Conservation (phyloP, 257 asterid species). For the Solanum megistacrolobum region DNA sequence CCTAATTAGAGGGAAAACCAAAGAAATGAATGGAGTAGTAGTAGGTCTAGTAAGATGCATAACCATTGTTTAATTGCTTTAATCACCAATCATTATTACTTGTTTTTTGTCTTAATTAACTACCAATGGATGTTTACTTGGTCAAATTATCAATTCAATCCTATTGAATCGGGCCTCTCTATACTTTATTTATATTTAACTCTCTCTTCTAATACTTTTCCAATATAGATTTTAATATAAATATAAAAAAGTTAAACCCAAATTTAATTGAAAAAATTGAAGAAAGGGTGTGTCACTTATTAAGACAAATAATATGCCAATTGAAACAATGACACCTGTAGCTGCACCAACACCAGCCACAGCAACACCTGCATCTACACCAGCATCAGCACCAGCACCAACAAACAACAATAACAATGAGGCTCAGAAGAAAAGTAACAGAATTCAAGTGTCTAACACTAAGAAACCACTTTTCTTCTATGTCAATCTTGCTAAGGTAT, state of each 20-base stretch:
- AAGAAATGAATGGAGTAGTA: neutral
- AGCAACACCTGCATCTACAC: neutral
- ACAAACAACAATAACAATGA: slow-evolving; percentile 8
- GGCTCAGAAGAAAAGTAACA: slow-evolving; percentile 30
- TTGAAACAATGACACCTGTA: slow-evolving; percentile 23
- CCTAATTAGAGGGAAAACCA: neutral
- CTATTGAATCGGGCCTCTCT: neutral
- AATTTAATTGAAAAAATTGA: neutral
- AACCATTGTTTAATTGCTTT: slow-evolving; percentile 1
- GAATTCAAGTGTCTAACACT: slow-evolving; percentile 54
- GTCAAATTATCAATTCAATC: slow-evolving; percentile 23
- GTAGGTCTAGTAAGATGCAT: slow-evolving; percentile 4
- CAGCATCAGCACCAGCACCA: neutral
- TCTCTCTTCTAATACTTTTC: neutral
- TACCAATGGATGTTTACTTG: slow-evolving; percentile 13
- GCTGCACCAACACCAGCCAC: slow-evolving; percentile 5
- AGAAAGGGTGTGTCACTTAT: neutral
- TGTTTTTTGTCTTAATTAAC: neutral
- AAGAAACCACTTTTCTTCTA: slow-evolving; percentile 59
- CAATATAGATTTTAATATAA: neutral
- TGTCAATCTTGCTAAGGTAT: slow-evolving; percentile 54
- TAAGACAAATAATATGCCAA: slow-evolving; percentile 14
- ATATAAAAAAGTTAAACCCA: neutral
- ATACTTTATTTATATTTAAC: neutral
- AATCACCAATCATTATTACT: neutral